Conservation (phyloP, 2,329 filamentous ascomycete species). For the Zymoseptoria brevis region DNA sequence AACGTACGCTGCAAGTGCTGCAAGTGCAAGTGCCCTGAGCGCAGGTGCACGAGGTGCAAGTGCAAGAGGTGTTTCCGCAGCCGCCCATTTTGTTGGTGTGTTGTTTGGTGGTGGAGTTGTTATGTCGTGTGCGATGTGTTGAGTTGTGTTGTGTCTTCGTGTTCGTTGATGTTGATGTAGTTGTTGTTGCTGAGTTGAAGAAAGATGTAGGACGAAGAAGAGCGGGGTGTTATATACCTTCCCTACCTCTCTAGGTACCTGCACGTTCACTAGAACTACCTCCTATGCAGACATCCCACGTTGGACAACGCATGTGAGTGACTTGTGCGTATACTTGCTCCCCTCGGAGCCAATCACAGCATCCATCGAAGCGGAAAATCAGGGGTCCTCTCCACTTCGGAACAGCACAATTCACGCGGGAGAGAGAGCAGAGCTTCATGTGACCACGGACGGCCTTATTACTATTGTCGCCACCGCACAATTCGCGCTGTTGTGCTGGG, state of each 20-base stretch:
- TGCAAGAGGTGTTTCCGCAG: conserved; percentile 28
- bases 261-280: too few species aligned
- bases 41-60: conserved; percentile 26
- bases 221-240: conserved; percentile 4
- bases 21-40: conserved; percentile 25
- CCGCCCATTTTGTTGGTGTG: conserved; percentile 23
- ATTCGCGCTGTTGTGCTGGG: background rate
- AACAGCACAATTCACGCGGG: background rate
- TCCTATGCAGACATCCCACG: background rate
- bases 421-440: background rate
- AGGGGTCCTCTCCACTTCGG: background rate
- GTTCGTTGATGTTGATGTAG: background rate
- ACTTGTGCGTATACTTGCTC: background rate
- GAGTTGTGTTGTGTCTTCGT: background rate
- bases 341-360: background rate
- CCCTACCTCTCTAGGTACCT: too few species aligned
- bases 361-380: background rate
- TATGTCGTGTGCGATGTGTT: background rate
- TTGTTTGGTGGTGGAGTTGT: conserved; percentile 2
- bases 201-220: background rate
- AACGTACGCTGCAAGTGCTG: conserved; percentile 14
- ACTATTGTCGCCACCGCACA: background rate
- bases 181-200: conserved; percentile 2
- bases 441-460: background rate
- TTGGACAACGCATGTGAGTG: background rate